Evolutionary conservation across 2,329 filamentous ascomycete species (phyloP), one percentile per base, ranked within the genome.

Genomic region (Thermochaetoides dissita): DNA sequence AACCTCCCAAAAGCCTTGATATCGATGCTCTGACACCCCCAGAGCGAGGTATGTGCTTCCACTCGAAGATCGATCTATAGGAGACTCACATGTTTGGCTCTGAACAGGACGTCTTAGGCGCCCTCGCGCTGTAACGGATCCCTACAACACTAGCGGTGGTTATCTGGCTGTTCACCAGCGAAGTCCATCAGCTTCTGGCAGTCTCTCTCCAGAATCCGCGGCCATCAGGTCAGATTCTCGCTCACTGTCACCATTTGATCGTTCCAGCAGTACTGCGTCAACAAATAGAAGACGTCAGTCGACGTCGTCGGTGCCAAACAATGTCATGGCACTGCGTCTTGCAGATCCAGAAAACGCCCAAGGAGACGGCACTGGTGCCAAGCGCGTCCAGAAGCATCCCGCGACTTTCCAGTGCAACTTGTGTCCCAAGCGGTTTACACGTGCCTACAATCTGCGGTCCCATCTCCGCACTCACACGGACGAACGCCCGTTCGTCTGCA

Each of bases 391-490:
- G 60, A 98, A 98, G 57, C 91, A 98, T 53, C 91, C 91, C 0
- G 91, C 91, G 6, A 98, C 88, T 0, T 98, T 96, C 63, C 88
- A 96, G 57, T 98, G 91, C 60, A 84, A 66, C 8, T 68, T 96
- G 7, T 98, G 91, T 54, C 88, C 91, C 0, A 98, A 98, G 62
- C 79, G 86, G 10, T 98, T 98, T 57, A 98, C 91, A 0, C 76
- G 91, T 44, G 91, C 91, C 0, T 98, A 98, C 64, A 98, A 98
- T 56, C 66, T 98, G 42, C 84, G 91, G 10, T 96, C 89, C 36
- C 91, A 98, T 64, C 64, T 96, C 46, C 83, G 91, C 37, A 98
- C 91, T 0, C 91, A 98, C 58, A 98, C 91, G 0, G 91, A 98
- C 55, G 91, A 98, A 66, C 76, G 91, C 38, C 91, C 91, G 0